These are phyloP conservation scores for Talaromyces sp. DNA, from an alignment of 2,329 filamentous ascomycete species.

Conservation along the genomic window DNA sequence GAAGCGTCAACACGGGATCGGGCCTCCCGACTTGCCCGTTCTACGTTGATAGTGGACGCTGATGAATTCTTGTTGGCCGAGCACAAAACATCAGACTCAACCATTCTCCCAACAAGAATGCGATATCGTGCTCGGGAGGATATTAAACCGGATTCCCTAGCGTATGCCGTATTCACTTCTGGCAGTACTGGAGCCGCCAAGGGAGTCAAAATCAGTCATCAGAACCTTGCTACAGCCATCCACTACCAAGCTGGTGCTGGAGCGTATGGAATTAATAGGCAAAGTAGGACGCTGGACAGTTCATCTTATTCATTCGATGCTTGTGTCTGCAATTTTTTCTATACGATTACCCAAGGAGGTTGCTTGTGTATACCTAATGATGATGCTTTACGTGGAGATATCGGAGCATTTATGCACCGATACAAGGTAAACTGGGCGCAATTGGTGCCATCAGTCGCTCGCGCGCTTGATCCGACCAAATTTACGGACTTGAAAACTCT, in stretches of 20 bases:
- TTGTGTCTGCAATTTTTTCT: constrained; percentile 49
- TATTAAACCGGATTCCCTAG: neutral
- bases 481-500: constrained; percentile 2
- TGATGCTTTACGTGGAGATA: constrained; percentile 24
- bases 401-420: neutral
- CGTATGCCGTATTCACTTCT: constrained; percentile 13
- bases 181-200: constrained; percentile 14
- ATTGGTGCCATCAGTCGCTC: constrained; percentile 1
- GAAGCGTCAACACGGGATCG: neutral
- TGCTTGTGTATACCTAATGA: constrained; percentile 51
- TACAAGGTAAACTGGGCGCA: constrained; percentile 30
- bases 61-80: neutral
- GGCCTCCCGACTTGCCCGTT: neutral
- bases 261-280: constrained; percentile 48
- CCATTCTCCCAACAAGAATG: too few species aligned
- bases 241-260: constrained; percentile 43
- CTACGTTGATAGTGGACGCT: neutral
- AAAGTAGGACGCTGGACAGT: constrained; percentile 59
- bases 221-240: constrained; percentile 53
- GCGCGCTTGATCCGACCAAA: neutral
- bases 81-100: too few species aligned
- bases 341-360: constrained; percentile 49
- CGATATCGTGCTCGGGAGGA: too few species aligned
- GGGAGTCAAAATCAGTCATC: constrained; percentile 3
- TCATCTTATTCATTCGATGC: constrained; percentile 53